Percentiles rank a stretch among this genome's conserved stretches.
Evolutionary conservation across 352 stramenopile genomes (phyloP).

Genomic region (Phytophthora megakarya): DNA sequence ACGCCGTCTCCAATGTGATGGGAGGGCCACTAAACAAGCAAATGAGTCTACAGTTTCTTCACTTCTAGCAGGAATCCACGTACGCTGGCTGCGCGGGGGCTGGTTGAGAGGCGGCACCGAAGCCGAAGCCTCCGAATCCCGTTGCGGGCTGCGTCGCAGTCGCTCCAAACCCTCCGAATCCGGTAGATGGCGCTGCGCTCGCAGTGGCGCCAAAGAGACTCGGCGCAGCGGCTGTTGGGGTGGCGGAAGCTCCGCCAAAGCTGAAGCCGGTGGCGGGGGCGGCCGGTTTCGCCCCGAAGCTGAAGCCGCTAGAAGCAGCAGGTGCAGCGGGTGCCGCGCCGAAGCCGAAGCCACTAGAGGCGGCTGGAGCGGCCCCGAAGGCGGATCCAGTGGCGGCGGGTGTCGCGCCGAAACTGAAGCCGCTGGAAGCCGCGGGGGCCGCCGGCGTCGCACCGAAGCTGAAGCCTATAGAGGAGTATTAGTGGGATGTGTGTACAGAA

Average conservation of each 20-base stretch:
- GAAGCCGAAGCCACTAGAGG: constrained; percentile 42
- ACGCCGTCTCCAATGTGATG: constrained; percentile 78
- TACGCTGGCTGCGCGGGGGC: constrained; percentile 21
- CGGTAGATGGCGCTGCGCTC: constrained; percentile 8
- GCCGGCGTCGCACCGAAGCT: constrained; percentile 8
- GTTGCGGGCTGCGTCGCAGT: constrained; percentile 1
- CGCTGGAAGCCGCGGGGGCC: constrained; percentile 17
- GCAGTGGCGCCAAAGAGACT: constrained; percentile 33
- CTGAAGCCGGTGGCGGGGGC: constrained; percentile 28
- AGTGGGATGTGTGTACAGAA: neutral
- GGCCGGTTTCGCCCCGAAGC: constrained; percentile 26
- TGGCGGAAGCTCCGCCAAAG: constrained; percentile 29
- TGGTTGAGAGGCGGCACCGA: constrained; percentile 14
- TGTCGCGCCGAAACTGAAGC: constrained; percentile 42
- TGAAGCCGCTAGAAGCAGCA: constrained; percentile 28
- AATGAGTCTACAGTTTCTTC: neutral
- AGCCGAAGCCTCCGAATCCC: constrained; percentile 29
- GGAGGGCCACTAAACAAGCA: constrained; percentile 31
- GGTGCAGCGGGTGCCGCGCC: constrained; percentile 14
- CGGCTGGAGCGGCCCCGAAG: constrained; percentile 8
- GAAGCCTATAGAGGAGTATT: constrained; percentile 13
- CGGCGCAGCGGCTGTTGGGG: constrained; percentile 10
- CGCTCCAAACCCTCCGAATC: constrained; percentile 23
- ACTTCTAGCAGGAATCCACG: constrained; percentile 1
- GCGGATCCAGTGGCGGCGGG: constrained; percentile 5